These are phyloP conservation scores for Cryphonectria naterciae DNA, from an alignment of 2,329 filamentous ascomycete species.

Conservation along the genomic window DNA sequence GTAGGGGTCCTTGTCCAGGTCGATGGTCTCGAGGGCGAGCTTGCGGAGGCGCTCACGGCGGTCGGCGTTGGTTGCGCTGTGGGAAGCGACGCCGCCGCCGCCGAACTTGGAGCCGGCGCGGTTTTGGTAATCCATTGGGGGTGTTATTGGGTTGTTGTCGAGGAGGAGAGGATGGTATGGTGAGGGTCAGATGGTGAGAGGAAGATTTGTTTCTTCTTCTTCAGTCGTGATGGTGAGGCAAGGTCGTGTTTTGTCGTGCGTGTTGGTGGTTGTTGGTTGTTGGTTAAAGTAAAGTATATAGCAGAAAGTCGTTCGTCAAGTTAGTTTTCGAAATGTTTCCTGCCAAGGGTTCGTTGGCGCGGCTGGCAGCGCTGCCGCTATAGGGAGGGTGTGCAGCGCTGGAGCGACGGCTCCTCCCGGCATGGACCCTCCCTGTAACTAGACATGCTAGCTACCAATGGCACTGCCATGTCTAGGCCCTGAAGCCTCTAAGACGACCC, in stretches of 20 bases:
- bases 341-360: neutral
- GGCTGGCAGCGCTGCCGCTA: neutral
- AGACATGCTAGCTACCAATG: no score
- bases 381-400: neutral
- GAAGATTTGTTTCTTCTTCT: neutral
- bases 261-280: neutral
- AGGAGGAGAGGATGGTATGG: neutral
- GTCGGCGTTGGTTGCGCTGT: constrained; percentile 93
- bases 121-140: constrained; percentile 76
- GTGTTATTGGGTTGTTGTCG: neutral
- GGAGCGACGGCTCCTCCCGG: neutral
- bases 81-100: constrained; percentile 92
- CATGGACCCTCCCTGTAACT: neutral
- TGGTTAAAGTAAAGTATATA: no score
- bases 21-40: constrained; percentile 97
- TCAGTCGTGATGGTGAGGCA: neutral
- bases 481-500: no score
- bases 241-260: neutral
- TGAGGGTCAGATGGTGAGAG: neutral
- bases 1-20: constrained; percentile 99
- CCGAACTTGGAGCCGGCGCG: constrained; percentile 97
- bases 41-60: constrained; percentile 96
- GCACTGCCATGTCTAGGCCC: no score
- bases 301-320: neutral
- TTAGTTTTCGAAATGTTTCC: neutral